These are phyloP conservation scores for Symmetrospora coprosmae DNA, from an alignment of 768 basidiomycete species.

Conservation along the genomic window DNA sequence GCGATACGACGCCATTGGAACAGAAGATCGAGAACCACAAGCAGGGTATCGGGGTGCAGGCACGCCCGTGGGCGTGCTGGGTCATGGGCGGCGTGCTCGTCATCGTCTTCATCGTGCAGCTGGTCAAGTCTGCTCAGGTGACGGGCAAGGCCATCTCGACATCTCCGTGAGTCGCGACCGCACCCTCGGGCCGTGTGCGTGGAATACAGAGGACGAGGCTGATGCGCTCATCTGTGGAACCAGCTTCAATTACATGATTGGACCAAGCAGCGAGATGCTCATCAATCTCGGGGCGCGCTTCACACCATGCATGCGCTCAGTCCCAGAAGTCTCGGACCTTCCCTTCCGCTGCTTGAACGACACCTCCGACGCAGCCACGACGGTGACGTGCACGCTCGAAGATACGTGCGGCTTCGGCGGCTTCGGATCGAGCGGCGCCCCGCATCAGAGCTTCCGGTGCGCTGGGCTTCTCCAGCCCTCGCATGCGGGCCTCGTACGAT, in stretches of 20 bases:
- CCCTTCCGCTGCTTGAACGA: constrained; percentile 45
- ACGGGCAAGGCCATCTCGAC: constrained; percentile 77
- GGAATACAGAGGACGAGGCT: no score
- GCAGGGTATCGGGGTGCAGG: constrained; percentile 68
- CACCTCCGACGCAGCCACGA: constrained; percentile 33
- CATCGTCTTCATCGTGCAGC: constrained; percentile 17
- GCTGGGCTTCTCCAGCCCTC: no score
- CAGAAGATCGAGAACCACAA: constrained; percentile 80
- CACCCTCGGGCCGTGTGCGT: not conserved
- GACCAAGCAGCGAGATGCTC: constrained; percentile 67
- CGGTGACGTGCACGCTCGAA: constrained; percentile 56
- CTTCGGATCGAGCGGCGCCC: constrained; percentile 40
- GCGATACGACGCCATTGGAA: constrained; percentile 39
- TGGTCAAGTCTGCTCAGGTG: constrained; percentile 39
- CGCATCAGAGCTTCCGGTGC: constrained; percentile 52
- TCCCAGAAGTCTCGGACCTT: constrained; percentile 47
- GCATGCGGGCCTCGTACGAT: no score
- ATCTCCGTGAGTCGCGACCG: constrained; percentile 52
- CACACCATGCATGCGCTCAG: constrained; percentile 76
- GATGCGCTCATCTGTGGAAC: no score
- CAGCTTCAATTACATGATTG: constrained; percentile 73
- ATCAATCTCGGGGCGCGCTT: constrained; percentile 83
- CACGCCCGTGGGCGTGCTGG: constrained; percentile 62
- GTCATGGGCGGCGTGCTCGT: constrained; percentile 30
- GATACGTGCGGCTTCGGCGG: constrained; percentile 83